phyloP scores from a whole-genome alignment of 1,139 yeast genomes.

The Scheffersomyces lignicola region DNA sequence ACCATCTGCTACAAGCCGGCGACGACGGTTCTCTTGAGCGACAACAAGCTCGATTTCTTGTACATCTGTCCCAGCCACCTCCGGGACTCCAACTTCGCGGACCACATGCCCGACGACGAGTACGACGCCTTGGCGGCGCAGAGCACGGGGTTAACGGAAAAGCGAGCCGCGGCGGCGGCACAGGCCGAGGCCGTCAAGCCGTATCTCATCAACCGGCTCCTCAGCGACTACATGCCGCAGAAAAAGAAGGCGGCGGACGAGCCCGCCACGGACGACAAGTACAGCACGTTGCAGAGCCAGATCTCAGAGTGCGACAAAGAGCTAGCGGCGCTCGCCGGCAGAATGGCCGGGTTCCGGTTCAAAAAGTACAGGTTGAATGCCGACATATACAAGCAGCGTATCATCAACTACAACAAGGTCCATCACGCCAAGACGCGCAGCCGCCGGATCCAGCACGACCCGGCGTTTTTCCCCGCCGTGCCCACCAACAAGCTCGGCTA shows the following conservation, averaged over 20 bases:
- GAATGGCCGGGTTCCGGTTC: conserved; percentile 32
- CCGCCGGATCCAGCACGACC: conserved; percentile 40
- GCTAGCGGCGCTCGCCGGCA: conserved; percentile 19
- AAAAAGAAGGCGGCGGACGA: conserved; percentile 16
- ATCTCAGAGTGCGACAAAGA: conserved; percentile 25
- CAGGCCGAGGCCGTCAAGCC: conserved; percentile 33
- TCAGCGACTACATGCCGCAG: conserved; percentile 17
- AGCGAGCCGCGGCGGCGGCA: conserved; percentile 33
- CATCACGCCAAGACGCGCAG: conserved; percentile 37
- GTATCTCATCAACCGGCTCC: conserved; percentile 29
- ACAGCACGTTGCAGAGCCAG: conserved; percentile 16
- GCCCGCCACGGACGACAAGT: conserved; percentile 12
- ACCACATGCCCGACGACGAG: conserved; percentile 47
- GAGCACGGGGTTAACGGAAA: conserved; percentile 37
- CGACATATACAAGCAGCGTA: conserved; percentile 53
- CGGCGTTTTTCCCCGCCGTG: conserved; percentile 54
- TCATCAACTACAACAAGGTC: conserved; percentile 41
- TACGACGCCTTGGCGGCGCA: conserved; percentile 44
- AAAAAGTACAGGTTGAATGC: conserved; percentile 51
- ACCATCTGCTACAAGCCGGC: conserved; percentile 68
- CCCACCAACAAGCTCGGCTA: conserved; percentile 33
- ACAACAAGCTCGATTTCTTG: conserved; percentile 59
- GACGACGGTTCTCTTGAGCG: conserved; percentile 56
- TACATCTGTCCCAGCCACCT: conserved; percentile 69
- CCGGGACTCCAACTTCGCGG: conserved; percentile 61